Conservation (phyloP, 208 protist species). For the Angomonas deanei region DNA sequence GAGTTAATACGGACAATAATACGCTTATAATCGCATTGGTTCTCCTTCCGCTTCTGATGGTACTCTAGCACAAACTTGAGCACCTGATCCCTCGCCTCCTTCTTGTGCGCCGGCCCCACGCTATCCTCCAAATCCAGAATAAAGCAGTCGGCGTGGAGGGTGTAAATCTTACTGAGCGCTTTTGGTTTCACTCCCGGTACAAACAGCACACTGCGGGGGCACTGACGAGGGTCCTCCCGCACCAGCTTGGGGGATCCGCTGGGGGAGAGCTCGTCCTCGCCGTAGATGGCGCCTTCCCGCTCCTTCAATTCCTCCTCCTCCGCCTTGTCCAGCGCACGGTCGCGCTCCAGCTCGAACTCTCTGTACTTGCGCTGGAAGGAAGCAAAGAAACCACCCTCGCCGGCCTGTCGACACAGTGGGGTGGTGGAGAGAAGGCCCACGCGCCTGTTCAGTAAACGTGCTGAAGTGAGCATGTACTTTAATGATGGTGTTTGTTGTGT, state of each 20-base stretch:
- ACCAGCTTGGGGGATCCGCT: slow-evolving; percentile 18
- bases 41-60: neutral
- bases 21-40: slow-evolving; percentile 10
- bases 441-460: neutral
- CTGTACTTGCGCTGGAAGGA: slow-evolving; percentile 23
- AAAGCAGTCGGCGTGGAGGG: slow-evolving; percentile 59
- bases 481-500: neutral
- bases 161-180: slow-evolving; percentile 46
- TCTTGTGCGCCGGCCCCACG: slow-evolving; percentile 29
- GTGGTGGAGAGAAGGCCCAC: neutral
- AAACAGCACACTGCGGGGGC: slow-evolving; percentile 77
- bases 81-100: slow-evolving; percentile 54
- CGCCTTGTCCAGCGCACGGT: slow-evolving; percentile 35
- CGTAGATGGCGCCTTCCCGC: slow-evolving; percentile 3
- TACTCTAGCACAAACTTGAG: slow-evolving; percentile 26
- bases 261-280: neutral
- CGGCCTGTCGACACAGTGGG: neutral
- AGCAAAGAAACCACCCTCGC: slow-evolving; percentile 15
- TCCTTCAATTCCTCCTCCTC: slow-evolving; percentile 10
- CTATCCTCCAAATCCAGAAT: slow-evolving; percentile 79
- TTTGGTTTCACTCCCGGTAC: slow-evolving; percentile 50
- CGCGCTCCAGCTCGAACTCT: slow-evolving; percentile 40
- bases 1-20: slow-evolving; percentile 79
- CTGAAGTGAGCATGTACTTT: neutral
- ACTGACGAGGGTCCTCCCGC: slow-evolving; percentile 34